Base-by-base conservation (phyloP, 345 rosid species). In the Populus alba region DNA sequence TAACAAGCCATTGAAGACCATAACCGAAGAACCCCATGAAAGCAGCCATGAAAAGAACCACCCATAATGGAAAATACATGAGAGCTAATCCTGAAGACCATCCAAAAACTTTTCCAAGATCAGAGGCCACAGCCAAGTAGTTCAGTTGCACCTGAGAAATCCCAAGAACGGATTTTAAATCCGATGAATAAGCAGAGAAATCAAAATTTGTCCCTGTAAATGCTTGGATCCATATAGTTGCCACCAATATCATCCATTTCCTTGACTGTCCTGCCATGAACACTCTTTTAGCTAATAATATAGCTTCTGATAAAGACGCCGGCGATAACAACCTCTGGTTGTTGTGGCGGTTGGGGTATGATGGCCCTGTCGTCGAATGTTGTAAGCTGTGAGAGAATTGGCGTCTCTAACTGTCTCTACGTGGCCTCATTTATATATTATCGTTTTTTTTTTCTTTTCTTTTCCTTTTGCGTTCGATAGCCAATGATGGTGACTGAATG, bases 181-280 rank as follows among this genome's bases (percentile, higher is more conserved):
- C 66, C 78, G 98, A 89, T 8, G 99, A 95, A 53, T 95, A 95
- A 6, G 94, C 92, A 22, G 98, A 91, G 89, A 95, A 93, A 86
- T 95, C 99, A 86, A 95, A 95, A 77, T 95, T 95, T 4, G 99
- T 95, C 5, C 99, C 99, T 0, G 98, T 95, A 71, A 95, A 95
- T 0, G 97, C 98, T 83, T 95, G 99, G 89, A 95, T 90, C 99
- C 99, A 95, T 51, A 92, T 85, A 18, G 98, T 92, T 1, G 92
- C 98, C n/a, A 95, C 94, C 12, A 95, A 86, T 53, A 95, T 91
- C 98, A 93, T 93, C 99, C 99, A 95, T 79, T 93, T 95, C 38
- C 95, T 49, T 3, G 97, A 95, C 47, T 93, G 97, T 43, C 91
- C 98, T 0, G 89, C 92, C 99, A 93, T 93, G 23, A 4, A 39